phyloP scores from a whole-genome alignment of 306 rosid genomes.

The Rosa multiflora region DNA sequence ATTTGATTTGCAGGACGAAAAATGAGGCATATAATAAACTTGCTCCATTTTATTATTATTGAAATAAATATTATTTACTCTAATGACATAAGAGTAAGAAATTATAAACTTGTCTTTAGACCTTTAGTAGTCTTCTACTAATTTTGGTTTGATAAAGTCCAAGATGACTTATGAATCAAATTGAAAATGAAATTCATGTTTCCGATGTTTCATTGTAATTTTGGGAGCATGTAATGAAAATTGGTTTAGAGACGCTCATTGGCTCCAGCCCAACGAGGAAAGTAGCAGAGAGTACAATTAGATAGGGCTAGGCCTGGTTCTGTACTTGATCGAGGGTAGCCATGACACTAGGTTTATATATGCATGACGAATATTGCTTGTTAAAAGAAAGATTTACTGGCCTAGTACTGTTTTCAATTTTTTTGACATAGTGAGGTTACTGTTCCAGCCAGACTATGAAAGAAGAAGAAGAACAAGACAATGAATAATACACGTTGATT shows the following conservation, averaged over 20 bases:
- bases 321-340: background rate
- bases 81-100: too few species aligned
- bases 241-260: too few species aligned
- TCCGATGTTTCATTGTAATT: background rate
- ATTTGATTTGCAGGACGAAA: too few species aligned
- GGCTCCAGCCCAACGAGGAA: background rate
- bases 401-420: background rate
- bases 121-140: too few species aligned
- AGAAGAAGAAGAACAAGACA: background rate
- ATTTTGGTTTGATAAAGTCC: too few species aligned
- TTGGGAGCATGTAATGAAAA: background rate
- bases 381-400: background rate
- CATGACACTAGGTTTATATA: background rate
- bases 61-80: too few species aligned
- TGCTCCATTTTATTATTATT: too few species aligned
- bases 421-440: background rate
- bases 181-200: background rate
- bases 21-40: too few species aligned
- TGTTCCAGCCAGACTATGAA: background rate
- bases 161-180: too few species aligned
- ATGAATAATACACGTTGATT: background rate
- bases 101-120: too few species aligned
- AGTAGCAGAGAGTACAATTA: background rate
- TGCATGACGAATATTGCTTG: background rate
- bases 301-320: background rate